Conservation (phyloP, 208 protist species). For the Trypanosoma congolense region DNA sequence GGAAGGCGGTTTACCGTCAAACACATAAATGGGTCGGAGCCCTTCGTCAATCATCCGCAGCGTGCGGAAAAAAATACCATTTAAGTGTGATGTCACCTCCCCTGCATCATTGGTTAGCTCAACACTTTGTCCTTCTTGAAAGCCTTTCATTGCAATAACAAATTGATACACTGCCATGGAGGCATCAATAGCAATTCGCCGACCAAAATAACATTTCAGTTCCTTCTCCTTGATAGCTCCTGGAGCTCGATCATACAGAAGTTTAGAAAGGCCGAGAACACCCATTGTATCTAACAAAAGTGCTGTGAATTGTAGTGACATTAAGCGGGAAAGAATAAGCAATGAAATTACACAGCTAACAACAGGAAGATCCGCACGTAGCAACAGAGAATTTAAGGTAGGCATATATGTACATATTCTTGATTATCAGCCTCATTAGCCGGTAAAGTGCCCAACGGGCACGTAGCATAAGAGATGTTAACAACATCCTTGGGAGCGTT, state of each 20-base stretch:
- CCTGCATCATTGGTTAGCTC: constrained; percentile 95
- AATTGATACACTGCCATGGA: constrained; percentile 99
- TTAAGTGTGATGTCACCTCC: constrained; percentile 97
- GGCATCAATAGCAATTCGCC: constrained; percentile 99
- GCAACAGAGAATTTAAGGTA: too few species aligned
- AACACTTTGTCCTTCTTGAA: constrained; percentile 80
- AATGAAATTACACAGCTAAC: too few species aligned
- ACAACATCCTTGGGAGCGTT: too few species aligned
- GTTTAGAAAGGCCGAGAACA: constrained; percentile 94
- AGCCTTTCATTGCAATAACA: constrained; percentile 93
- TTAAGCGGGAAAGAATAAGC: too few species aligned
- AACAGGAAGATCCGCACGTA: too few species aligned
- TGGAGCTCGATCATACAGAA: constrained; percentile 94
- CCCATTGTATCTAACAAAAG: constrained; percentile 94
- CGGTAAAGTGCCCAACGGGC: too few species aligned
- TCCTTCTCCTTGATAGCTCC: constrained; percentile 87
- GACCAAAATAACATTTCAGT: constrained; percentile 96
- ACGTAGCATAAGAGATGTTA: too few species aligned
- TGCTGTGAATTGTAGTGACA: too few species aligned
- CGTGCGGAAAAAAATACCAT: constrained; percentile 97
- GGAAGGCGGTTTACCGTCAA: constrained; percentile 98
- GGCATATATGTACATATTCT: too few species aligned
- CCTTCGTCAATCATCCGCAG: constrained; percentile 97
- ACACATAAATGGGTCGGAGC: constrained; percentile 99
- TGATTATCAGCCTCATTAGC: too few species aligned